A percentile compares a stretch with the other conserved stretches of the same genome.
Evolutionary conservation across 331 rosid species (phyloP).

Genomic region (Acacia concinna): DNA sequence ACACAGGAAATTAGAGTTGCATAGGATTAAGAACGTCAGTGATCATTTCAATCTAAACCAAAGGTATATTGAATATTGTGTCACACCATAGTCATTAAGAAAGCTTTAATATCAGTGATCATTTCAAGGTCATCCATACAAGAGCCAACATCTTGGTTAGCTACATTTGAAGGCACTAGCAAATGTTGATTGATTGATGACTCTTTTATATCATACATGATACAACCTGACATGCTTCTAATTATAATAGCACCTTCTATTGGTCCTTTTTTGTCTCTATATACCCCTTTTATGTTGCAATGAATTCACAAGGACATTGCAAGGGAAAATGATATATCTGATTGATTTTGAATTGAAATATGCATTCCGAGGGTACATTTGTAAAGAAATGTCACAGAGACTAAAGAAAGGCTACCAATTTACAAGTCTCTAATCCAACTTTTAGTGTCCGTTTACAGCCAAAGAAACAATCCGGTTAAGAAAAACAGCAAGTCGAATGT

Average conservation of each 20-base stretch:
- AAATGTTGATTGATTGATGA: neutral
- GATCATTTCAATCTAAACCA: neutral
- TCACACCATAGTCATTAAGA: neutral
- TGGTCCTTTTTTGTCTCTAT: neutral
- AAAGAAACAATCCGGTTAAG: neutral
- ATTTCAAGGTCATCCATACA: constrained; percentile 2
- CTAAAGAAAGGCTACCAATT: neutral
- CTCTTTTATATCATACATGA: neutral
- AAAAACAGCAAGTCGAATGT: neutral
- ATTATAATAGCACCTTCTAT: neutral
- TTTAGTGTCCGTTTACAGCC: constrained; percentile 4
- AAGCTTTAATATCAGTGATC: neutral
- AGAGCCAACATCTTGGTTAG: neutral
- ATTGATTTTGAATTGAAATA: neutral
- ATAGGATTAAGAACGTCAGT: neutral
- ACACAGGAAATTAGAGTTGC: neutral
- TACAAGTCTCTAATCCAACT: neutral
- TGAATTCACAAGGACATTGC: neutral
- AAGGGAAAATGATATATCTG: neutral
- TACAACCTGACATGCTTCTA: neutral
- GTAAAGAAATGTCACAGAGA: neutral
- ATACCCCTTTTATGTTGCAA: neutral
- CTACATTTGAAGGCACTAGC: neutral
- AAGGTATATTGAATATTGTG: neutral
- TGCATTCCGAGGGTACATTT: neutral